phyloP scores from a whole-genome alignment of 306 rosid genomes.

The Acacia confusa region DNA sequence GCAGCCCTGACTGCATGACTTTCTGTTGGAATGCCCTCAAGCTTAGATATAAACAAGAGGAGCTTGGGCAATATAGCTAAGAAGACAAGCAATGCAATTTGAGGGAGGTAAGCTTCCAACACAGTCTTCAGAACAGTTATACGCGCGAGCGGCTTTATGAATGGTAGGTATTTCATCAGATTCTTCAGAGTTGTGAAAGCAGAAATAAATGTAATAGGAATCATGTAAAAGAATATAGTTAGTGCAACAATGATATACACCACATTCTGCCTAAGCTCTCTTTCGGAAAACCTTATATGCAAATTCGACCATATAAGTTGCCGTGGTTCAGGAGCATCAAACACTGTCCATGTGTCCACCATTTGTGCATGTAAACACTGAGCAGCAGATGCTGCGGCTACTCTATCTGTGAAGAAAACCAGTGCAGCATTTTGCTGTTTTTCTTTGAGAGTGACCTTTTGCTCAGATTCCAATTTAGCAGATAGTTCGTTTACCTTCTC shows the following conservation, averaged over 20 bases:
- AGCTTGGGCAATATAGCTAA: conserved; percentile 82
- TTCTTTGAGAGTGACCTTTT: conserved; percentile 75
- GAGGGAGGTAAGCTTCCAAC: conserved; percentile 94
- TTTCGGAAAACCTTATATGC: conserved; percentile 55
- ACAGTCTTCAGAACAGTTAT: conserved; percentile 45
- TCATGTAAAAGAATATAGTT: conserved; percentile 67
- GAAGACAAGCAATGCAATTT: conserved; percentile 75
- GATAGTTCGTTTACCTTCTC: conserved; percentile 58
- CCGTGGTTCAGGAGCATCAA: conserved; percentile 72
- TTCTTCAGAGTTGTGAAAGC: conserved; percentile 75
- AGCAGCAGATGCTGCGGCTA: conserved; percentile 81
- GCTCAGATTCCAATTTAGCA: conserved; percentile 76
- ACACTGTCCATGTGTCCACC: conserved; percentile 69
- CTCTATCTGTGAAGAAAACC: conserved; percentile 69
- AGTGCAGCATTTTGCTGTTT: conserved; percentile 82
- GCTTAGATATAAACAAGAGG: conserved; percentile 68
- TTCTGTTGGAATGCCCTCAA: conserved; percentile 79
- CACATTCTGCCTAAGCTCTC: conserved; percentile 66
- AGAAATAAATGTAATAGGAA: conserved; percentile 71
- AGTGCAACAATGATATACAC: conserved; percentile 71
- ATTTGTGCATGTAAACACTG: conserved; percentile 83
- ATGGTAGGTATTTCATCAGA: conserved; percentile 71
- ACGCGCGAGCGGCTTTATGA: conserved; percentile 60
- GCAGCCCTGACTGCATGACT: conserved; percentile 87
- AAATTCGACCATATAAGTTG: conserved; percentile 83